These are phyloP conservation scores for Kodamaea sagamina DNA, from an alignment of 805 yeast species.

Conservation along the genomic window DNA sequence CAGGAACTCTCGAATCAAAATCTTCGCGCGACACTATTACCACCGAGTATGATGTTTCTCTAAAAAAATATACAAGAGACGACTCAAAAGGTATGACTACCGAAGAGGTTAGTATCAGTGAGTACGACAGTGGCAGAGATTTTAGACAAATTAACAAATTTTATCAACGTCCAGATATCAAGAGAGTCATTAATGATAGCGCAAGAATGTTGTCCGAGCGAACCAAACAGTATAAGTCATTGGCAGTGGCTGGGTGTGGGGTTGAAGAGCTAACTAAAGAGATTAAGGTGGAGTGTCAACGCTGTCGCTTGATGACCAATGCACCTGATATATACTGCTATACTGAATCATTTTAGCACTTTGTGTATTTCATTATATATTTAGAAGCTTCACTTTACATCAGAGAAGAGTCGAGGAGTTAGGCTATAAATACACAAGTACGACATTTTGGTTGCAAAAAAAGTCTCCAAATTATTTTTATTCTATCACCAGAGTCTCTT, in stretches of 20 bases:
- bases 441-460: conserved; percentile 1
- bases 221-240: conserved; percentile 20
- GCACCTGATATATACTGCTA: conserved; percentile 46
- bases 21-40: background rate
- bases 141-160: background rate
- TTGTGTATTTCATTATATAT: background rate
- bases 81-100: background rate
- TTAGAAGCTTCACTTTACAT: too few relatives aligned
- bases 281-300: conserved; percentile 32
- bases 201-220: background rate
- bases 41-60: background rate
- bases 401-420: too few relatives aligned
- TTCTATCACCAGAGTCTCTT: conserved; percentile 5
- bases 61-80: background rate
- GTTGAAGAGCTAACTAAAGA: conserved; percentile 32
- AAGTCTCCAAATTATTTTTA: too few relatives aligned
- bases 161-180: conserved; percentile 4
- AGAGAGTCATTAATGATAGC: background rate
- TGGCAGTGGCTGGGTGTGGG: conserved; percentile 47
- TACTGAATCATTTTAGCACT: conserved; percentile 36
- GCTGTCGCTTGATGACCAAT: conserved; percentile 24
- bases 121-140: background rate
- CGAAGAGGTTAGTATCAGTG: background rate
- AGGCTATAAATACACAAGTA: too few relatives aligned
- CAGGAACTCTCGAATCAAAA: background rate